A percentile compares a stretch with the other conserved stretches of the same genome.
These are phyloP conservation scores for Chrysanthemum makinoi DNA, from an alignment of 129 eudicot species.

Conservation along the genomic window DNA sequence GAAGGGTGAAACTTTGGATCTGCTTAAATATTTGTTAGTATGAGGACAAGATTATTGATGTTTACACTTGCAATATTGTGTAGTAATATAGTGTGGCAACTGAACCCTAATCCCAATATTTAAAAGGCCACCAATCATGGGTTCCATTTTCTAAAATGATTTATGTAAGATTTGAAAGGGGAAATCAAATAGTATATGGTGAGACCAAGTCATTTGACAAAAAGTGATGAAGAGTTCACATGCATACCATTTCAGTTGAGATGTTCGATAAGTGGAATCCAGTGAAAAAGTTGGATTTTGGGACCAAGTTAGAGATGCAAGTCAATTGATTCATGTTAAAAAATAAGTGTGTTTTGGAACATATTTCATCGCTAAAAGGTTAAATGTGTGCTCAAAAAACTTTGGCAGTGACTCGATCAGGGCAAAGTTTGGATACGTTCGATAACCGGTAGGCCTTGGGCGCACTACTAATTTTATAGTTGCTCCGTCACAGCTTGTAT, in stretches of 20 bases:
- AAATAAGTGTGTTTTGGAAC: background rate
- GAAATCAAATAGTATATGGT: background rate
- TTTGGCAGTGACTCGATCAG: no score
- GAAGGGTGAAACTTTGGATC: constrained; percentile 42
- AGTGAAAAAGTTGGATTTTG: constrained; percentile 28
- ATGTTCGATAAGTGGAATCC: constrained; percentile 30
- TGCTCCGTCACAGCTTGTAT: no score
- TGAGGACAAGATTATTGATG: constrained; percentile 45
- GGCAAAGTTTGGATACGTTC: no score
- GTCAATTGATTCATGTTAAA: background rate
- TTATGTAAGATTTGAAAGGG: constrained; percentile 4
- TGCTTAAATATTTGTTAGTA: constrained; percentile 29
- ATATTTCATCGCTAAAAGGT: background rate
- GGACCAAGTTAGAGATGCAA: constrained; percentile 16
- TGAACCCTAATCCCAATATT: constrained; percentile 23
- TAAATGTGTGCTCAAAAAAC: no score
- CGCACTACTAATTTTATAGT: no score
- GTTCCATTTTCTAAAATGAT: constrained; percentile 22
- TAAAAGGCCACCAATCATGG: constrained; percentile 34
- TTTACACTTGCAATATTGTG: constrained; percentile 19
- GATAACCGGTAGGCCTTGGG: no score
- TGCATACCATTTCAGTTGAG: constrained; percentile 28
- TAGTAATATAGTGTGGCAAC: constrained; percentile 27
- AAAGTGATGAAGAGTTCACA: constrained; percentile 26
- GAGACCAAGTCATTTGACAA: constrained; percentile 7